Evolutionary conservation across 768 basidiomycete species (phyloP).

Genomic region (Trametes gibbosa): DNA sequence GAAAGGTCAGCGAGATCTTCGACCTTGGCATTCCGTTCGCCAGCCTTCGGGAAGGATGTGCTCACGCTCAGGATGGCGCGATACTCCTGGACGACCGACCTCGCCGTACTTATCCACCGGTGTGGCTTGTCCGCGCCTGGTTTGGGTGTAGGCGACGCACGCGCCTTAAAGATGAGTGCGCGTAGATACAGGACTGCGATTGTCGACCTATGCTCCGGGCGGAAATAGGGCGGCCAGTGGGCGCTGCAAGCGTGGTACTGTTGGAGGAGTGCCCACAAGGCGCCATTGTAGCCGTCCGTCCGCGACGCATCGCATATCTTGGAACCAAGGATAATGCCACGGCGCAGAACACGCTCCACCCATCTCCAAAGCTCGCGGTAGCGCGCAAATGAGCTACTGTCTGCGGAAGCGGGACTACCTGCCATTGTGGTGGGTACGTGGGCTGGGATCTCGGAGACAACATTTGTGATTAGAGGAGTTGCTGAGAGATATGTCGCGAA

Average conservation of each 20-base stretch:
- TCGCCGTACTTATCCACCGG: constrained; percentile 63
- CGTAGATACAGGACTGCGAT: constrained; percentile 71
- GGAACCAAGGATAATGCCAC: constrained; percentile 68
- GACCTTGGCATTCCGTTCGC: constrained; percentile 72
- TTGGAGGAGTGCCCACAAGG: constrained; percentile 61
- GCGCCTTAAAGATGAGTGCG: constrained; percentile 55
- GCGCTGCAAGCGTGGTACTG: constrained; percentile 60
- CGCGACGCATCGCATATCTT: constrained; percentile 38
- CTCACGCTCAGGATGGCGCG: constrained; percentile 62
- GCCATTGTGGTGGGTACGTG: constrained; percentile 25
- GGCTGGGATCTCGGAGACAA: constrained; percentile 44
- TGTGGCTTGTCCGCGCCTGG: constrained; percentile 35
- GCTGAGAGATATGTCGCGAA: constrained; percentile 56
- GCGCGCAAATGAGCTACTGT: constrained; percentile 54
- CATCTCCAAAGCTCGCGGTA: constrained; percentile 87
- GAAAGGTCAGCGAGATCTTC: constrained; percentile 82
- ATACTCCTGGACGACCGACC: constrained; percentile 69
- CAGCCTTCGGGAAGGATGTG: constrained; percentile 79
- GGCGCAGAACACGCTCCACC: constrained; percentile 78
- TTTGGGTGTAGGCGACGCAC: constrained; percentile 17
- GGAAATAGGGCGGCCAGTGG: constrained; percentile 79
- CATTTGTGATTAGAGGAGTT: constrained; percentile 50
- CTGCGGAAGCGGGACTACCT: constrained; percentile 28
- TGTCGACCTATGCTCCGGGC: constrained; percentile 70
- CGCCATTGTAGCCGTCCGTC: constrained; percentile 35